Percentiles rank a stretch among this genome's conserved stretches.
phyloP scores from a whole-genome alignment of 2,329 filamentous ascomycete genomes.

The Trichoderma asperellum region DNA sequence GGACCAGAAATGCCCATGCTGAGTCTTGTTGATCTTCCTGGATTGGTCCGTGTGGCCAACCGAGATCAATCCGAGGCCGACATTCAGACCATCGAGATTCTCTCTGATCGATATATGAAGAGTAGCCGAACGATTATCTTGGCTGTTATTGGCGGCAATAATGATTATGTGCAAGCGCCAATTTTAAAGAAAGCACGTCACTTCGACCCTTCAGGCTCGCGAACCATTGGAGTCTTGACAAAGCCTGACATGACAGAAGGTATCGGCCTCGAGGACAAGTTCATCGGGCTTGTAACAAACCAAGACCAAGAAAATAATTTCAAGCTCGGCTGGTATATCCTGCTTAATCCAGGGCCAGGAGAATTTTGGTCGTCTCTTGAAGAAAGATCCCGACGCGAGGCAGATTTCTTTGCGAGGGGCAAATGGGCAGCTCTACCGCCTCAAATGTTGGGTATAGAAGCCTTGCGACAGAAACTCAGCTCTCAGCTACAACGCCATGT shows the following conservation, averaged over 20 bases:
- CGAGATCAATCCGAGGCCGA: slow-evolving; percentile 57
- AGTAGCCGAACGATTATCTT: slow-evolving; percentile 59
- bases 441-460: slow-evolving; percentile 52
- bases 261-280: slow-evolving; percentile 58
- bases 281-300: slow-evolving; percentile 57
- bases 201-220: slow-evolving; percentile 53
- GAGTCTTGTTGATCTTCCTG: slow-evolving; percentile 65
- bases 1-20: slow-evolving; percentile 63
- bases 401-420: slow-evolving; percentile 54
- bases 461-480: slow-evolving; percentile 54
- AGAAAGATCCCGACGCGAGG: slow-evolving; percentile 49
- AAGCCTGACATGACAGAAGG: slow-evolving; percentile 58
- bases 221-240: slow-evolving; percentile 57
- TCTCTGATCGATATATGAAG: slow-evolving; percentile 61
- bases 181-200: slow-evolving; percentile 56
- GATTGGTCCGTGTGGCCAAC: slow-evolving; percentile 59
- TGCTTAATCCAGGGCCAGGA: slow-evolving; percentile 54
- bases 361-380: slow-evolving; percentile 50
- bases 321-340: slow-evolving; percentile 56
- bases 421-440: slow-evolving; percentile 54
- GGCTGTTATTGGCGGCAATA: slow-evolving; percentile 59
- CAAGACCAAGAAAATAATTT: slow-evolving; percentile 55
- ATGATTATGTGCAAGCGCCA: slow-evolving; percentile 57
- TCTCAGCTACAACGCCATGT: slow-evolving; percentile 56
- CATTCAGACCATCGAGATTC: slow-evolving; percentile 54